phyloP scores from a whole-genome alignment of 495 filamentous ascomycete species.

The Penicillium verhagenii region DNA sequence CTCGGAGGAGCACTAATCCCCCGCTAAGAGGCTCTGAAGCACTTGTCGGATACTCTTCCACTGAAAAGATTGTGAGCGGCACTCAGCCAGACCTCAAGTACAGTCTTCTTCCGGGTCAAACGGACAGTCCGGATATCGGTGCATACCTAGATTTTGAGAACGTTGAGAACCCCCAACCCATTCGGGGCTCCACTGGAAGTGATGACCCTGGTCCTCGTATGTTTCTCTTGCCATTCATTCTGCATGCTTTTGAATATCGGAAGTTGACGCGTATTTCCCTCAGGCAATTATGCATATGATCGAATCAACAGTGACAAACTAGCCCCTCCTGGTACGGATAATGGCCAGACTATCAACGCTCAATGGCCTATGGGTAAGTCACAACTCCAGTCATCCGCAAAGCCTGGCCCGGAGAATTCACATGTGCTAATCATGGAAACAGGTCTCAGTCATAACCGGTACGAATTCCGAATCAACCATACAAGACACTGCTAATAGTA shows the following conservation, averaged over 20 bases:
- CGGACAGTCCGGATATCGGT: slow-evolving; percentile 55
- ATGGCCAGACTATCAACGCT: slow-evolving; percentile 60
- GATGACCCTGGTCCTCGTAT: slow-evolving; percentile 63
- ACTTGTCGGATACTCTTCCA: slow-evolving; percentile 38
- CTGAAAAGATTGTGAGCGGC: slow-evolving; percentile 28
- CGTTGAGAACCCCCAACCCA: slow-evolving; percentile 64
- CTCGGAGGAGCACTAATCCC: slow-evolving; percentile 23
- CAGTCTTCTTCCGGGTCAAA: slow-evolving; percentile 53
- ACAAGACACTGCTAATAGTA: slow-evolving; percentile 8
- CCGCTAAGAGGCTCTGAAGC: slow-evolving; percentile 31
- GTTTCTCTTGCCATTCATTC: slow-evolving; percentile 3
- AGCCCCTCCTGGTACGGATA: slow-evolving; percentile 65
- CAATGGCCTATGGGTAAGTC: slow-evolving; percentile 66
- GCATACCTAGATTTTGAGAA: slow-evolving; percentile 62
- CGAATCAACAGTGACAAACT: slow-evolving; percentile 64
- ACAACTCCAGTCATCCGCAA: too few relatives aligned
- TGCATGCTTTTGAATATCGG: not conserved
- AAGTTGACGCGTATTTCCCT: not conserved
- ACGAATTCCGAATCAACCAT: not conserved
- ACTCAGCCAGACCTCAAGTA: slow-evolving; percentile 38
- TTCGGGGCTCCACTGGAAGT: slow-evolving; percentile 56
- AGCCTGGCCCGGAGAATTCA: too few relatives aligned
- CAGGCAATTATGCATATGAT: slow-evolving; percentile 59
- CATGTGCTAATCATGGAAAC: not conserved
- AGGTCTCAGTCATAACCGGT: slow-evolving; percentile 60